Conservation (phyloP, 306 rosid genomes). For the Quercus cerris region DNA sequence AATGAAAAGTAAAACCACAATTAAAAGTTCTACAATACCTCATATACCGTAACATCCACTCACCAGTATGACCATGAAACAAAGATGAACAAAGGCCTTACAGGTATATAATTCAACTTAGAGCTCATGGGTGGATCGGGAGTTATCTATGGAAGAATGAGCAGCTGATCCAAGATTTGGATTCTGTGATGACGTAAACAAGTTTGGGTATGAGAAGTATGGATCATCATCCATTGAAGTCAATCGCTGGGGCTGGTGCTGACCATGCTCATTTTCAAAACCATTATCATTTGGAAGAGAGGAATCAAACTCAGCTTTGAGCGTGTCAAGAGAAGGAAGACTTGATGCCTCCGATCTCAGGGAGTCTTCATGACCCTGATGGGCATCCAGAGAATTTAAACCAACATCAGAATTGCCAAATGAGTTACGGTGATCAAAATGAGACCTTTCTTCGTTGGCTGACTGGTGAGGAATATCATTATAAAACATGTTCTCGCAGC, state of each 20-base stretch:
- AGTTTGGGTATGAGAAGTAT: conserved; percentile 75
- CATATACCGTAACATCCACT: conserved; percentile 14
- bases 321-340: conserved; percentile 36
- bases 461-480: conserved; percentile 24
- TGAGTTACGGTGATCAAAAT: conserved; percentile 23
- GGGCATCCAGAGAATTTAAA: conserved; percentile 22
- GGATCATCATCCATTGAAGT: conserved; percentile 82
- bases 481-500: conserved; percentile 65
- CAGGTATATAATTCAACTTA: conserved; percentile 14
- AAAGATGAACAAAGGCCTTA: neutral
- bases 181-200: conserved; percentile 60
- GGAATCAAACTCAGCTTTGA: conserved; percentile 40
- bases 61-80: conserved; percentile 27
- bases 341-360: conserved; percentile 36
- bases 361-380: conserved; percentile 33
- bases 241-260: conserved; percentile 60
- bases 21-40: neutral
- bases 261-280: conserved; percentile 23
- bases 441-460: conserved; percentile 25
- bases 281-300: conserved; percentile 31
- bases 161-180: conserved; percentile 44
- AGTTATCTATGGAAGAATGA: conserved; percentile 40
- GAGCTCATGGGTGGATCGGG: conserved; percentile 36
- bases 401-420: conserved; percentile 19
- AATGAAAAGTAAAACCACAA: neutral